Base-by-base conservation (phyloP, 441 rosid genomes). In the Gossypium trilobum region DNA sequence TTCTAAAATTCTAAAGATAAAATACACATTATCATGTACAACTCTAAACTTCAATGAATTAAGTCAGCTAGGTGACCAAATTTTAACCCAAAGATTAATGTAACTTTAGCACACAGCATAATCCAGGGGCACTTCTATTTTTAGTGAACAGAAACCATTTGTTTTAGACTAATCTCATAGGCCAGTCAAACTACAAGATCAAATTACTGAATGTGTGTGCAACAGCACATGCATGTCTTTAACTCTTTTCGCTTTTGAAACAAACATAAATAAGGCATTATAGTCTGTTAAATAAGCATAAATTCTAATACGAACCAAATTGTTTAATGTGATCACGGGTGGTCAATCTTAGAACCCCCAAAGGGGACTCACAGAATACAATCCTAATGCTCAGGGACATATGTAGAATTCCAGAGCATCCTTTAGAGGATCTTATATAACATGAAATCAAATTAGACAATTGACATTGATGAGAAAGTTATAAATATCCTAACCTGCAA, bases 401-500 rank as follows among this genome's bases (percentile, higher is more conserved):
- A 50, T 4, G 39, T 4, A 14, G 60, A 50, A 29, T 25, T 68
- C 17, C 36, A 29, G 48, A 29, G 39, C 48, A 68, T 29, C 27
- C 25, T 51, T 29, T 25, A 29, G 46, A 68, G 27, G 27, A 11
- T 68, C 46, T 68, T 50, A 68, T 3, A 51, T 27, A 9, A 29
- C 60, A 68, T 27, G 60, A 29, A 68, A 68, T 14, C 42, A 27
- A 51, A 29, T 50, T 23, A 66, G 36, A 64, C 2, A 44, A 44
- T 20, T 50, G 5, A 68, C 5, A 51, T 29, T 1, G 4, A 51
- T 29, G 27, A 68, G 72, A 10, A 68, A 68, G 27, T 51, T 50
- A 27, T 51, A 27, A 68, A 51, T 29, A 29, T 50, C 60, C 59
- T 68, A 51, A 67, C 29, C 25, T 68, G 60, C 23, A 51, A 68